Percentiles rank a stretch among this genome's conserved stretches.
These are phyloP conservation scores for Chrysophaeum taylorii DNA, from an alignment of 352 stramenopile species.

Conservation along the genomic window DNA sequence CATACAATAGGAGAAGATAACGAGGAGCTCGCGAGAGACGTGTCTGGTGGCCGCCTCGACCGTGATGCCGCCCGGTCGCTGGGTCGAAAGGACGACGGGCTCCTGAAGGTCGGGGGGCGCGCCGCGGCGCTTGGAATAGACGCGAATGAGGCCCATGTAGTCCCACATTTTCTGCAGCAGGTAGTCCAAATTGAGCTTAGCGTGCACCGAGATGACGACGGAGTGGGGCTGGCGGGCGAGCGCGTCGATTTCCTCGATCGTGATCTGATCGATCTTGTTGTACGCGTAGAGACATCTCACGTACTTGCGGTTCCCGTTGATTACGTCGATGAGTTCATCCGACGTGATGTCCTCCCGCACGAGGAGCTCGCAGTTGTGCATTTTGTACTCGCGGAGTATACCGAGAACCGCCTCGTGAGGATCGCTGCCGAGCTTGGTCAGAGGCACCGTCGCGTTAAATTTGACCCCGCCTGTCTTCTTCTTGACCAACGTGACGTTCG, in stretches of 20 bases:
- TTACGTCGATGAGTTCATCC: conserved; percentile 97
- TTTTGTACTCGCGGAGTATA: conserved; percentile 96
- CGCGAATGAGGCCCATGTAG: conserved; percentile 46
- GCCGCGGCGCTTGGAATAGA: conserved; percentile 95
- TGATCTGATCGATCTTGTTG: conserved; percentile 99
- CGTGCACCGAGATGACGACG: conserved; percentile 87
- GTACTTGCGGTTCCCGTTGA: conserved; percentile 95
- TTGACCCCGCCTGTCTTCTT: conserved; percentile 94
- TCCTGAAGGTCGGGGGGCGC: conserved; percentile 91
- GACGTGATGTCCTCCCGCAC: conserved; percentile 86
- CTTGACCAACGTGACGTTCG: conserved; percentile 88
- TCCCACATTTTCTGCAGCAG: conserved; percentile 74
- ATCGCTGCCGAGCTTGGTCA: conserved; percentile 79
- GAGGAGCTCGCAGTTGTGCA: conserved; percentile 92
- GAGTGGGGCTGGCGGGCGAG: conserved; percentile 96
- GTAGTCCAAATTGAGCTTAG: conserved; percentile 97
- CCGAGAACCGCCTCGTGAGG: conserved; percentile 74
- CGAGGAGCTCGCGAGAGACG: conserved; percentile 8
- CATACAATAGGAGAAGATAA: conserved; percentile 70
- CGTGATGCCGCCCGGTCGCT: conserved; percentile 78
- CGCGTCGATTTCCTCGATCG: conserved; percentile 95
- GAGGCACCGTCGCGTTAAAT: conserved; percentile 79
- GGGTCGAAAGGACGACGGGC: conserved; percentile 82
- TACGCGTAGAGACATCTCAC: conserved; percentile 96
- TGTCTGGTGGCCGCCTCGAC: conserved; percentile 63